phyloP scores from a whole-genome alignment of 495 filamentous ascomycete genomes.

The Hypoxylon subgilvum region DNA sequence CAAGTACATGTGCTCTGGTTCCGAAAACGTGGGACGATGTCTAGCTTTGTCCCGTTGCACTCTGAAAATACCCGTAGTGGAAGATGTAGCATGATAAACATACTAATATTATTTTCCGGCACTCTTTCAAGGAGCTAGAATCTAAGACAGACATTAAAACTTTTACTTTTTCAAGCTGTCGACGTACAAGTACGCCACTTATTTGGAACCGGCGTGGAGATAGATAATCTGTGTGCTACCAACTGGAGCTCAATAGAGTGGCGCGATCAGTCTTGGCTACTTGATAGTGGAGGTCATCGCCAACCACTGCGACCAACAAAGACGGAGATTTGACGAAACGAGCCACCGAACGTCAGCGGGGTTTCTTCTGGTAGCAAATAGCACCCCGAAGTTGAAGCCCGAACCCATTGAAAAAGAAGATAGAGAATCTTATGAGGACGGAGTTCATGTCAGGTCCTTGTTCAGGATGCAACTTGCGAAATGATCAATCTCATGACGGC shows the following conservation, averaged over 20 bases:
- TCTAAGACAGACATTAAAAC: constrained; percentile 7
- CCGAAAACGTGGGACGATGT: constrained; percentile 33
- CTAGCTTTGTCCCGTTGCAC: constrained; percentile 24
- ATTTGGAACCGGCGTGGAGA: neutral
- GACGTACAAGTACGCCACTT: constrained; percentile 20
- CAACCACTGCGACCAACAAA: constrained; percentile 3
- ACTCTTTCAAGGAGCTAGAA: neutral
- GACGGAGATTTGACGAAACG: constrained; percentile 7
- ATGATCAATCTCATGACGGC: constrained; percentile 18
- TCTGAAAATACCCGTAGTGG: constrained; percentile 20
- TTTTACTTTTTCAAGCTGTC: constrained; percentile 2
- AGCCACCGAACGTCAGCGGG: constrained; percentile 5
- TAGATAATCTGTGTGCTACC: constrained; percentile 19
- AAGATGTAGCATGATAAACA: constrained; percentile 5
- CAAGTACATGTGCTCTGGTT: constrained; percentile 24
- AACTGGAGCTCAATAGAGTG: no score
- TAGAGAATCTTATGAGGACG: no score
- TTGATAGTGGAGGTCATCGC: neutral
- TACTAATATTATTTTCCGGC: neutral
- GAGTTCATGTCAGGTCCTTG: no score
- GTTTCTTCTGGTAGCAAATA: constrained; percentile 8
- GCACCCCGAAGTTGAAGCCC: neutral
- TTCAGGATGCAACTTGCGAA: neutral
- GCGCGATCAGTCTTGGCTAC: no score
- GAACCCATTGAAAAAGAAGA: no score